A percentile compares a stretch with the other conserved stretches of the same genome.
phyloP scores from a whole-genome alignment of 2,329 filamentous ascomycete species.

The Pseudogymnoascus sp. region DNA sequence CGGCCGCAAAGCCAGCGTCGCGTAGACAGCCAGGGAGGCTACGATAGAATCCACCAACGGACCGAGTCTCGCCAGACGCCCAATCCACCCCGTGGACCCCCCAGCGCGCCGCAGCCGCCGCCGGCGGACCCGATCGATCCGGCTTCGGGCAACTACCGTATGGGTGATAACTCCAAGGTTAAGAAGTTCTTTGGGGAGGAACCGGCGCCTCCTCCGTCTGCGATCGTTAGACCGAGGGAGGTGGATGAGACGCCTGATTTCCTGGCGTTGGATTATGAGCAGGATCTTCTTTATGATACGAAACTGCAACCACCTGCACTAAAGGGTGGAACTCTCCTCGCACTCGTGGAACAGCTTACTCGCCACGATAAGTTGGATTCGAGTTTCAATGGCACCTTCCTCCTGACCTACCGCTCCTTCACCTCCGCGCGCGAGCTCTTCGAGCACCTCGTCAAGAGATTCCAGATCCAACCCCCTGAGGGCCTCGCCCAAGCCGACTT shows the following conservation, averaged over 20 bases:
- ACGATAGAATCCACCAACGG: constrained; percentile 46
- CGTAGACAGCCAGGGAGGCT: constrained; percentile 47
- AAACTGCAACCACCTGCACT: constrained; percentile 70
- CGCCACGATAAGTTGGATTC: constrained; percentile 93
- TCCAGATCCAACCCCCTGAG: constrained; percentile 84
- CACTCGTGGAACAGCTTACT: constrained; percentile 88
- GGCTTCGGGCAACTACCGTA: constrained; percentile 44
- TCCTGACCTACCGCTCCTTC: constrained; percentile 93
- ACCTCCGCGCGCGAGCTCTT: constrained; percentile 86
- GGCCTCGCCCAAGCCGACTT: constrained; percentile 69
- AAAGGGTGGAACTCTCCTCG: constrained; percentile 81
- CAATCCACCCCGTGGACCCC: constrained; percentile 31
- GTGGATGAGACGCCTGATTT: constrained; percentile 74
- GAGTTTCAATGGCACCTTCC: constrained; percentile 94
- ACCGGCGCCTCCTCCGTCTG: constrained; percentile 33
- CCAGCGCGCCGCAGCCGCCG: neutral
- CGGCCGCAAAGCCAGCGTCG: constrained; percentile 47
- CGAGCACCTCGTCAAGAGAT: constrained; percentile 83
- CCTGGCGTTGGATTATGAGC: constrained; percentile 77
- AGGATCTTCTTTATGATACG: constrained; percentile 80
- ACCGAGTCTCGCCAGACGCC: constrained; percentile 42
- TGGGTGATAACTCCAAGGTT: constrained; percentile 56
- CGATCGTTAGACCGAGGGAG: constrained; percentile 25
- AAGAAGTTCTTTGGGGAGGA: constrained; percentile 60
- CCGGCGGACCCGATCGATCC: constrained; percentile 28